Conservation (phyloP, 2,329 filamentous ascomycete genomes). For the Helotiales sp. region DNA sequence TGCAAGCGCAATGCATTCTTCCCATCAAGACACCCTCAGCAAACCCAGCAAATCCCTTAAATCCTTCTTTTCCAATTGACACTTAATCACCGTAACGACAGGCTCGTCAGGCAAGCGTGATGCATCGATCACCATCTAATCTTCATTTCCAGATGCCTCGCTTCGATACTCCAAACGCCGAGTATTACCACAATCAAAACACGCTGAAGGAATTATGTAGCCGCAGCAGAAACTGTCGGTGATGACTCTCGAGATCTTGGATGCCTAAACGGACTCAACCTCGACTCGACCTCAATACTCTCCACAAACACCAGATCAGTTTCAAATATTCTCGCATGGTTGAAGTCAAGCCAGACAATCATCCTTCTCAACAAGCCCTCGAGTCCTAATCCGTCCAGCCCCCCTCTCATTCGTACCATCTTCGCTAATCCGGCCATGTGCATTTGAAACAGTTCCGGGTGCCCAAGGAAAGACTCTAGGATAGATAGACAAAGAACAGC, state of each 20-base stretch:
- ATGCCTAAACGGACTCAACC: conserved; percentile 15
- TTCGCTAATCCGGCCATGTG: conserved; percentile 21
- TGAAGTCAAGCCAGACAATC: conserved; percentile 25
- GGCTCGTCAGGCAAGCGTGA: not conserved
- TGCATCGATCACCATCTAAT: not conserved
- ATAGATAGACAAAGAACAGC: conserved; percentile 20
- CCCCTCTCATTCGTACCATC: conserved; percentile 24
- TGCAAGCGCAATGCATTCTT: not conserved
- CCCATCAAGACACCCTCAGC: not conserved
- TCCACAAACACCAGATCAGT: conserved; percentile 11
- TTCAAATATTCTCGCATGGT: conserved; percentile 15
- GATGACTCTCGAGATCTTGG: not conserved
- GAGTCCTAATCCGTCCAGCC: conserved; percentile 11
- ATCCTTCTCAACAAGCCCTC: conserved; percentile 22
- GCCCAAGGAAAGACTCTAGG: conserved; percentile 19
- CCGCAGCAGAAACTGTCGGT: not conserved
- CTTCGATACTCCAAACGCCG: not conserved
- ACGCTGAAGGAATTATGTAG: not conserved
- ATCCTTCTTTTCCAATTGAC: not conserved
- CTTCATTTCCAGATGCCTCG: not conserved
- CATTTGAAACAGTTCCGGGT: conserved; percentile 15
- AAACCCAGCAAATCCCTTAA: not conserved
- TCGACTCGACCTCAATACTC: conserved; percentile 12
- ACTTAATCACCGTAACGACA: not conserved
- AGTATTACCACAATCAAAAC: not conserved